Conservation (phyloP, 495 filamentous ascomycete genomes). For the Penicillium fimorum region DNA sequence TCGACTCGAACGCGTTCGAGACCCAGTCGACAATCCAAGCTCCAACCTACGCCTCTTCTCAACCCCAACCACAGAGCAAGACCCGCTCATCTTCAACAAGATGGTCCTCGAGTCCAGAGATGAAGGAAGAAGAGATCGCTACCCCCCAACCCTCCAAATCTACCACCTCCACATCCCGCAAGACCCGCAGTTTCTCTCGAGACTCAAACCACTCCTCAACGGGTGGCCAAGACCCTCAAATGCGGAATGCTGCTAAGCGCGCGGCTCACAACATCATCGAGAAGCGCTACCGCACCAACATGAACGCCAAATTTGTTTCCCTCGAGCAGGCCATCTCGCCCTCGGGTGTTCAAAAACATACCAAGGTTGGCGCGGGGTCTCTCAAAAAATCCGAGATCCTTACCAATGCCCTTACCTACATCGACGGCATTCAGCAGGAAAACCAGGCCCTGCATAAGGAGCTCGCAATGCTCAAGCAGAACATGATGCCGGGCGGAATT, state of each 20-base stretch:
- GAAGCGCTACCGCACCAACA: slow-evolving; percentile 53
- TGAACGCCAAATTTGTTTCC: slow-evolving; percentile 52
- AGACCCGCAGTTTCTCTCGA: slow-evolving; percentile 32
- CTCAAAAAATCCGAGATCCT: slow-evolving; percentile 59
- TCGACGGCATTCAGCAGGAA: slow-evolving; percentile 53
- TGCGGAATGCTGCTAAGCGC: slow-evolving; percentile 47
- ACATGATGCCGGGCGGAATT: slow-evolving; percentile 32
- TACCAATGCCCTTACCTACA: slow-evolving; percentile 66
- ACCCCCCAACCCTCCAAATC: slow-evolving; percentile 19
- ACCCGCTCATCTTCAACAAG: slow-evolving; percentile 19
- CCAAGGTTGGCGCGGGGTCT: slow-evolving; percentile 32
- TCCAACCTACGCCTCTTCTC: slow-evolving; percentile 15
- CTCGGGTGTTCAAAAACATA: slow-evolving; percentile 25
- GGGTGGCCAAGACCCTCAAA: slow-evolving; percentile 23
- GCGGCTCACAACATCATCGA: slow-evolving; percentile 56
- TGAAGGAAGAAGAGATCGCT: slow-evolving; percentile 30
- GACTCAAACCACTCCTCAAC: slow-evolving; percentile 31
- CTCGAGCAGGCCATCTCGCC: slow-evolving; percentile 44
- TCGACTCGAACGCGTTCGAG: slow-evolving; percentile 22
- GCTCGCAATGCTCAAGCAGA: slow-evolving; percentile 36
- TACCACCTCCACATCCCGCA: slow-evolving; percentile 25
- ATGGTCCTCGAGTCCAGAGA: slow-evolving; percentile 40
- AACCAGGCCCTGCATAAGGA: slow-evolving; percentile 43
- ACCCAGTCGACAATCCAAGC: slow-evolving; percentile 11
- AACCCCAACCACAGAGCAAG: slow-evolving; percentile 17